Evolutionary conservation across 2,329 filamentous ascomycete species (phyloP).

Genomic region (Pseudocercospora musae): DNA sequence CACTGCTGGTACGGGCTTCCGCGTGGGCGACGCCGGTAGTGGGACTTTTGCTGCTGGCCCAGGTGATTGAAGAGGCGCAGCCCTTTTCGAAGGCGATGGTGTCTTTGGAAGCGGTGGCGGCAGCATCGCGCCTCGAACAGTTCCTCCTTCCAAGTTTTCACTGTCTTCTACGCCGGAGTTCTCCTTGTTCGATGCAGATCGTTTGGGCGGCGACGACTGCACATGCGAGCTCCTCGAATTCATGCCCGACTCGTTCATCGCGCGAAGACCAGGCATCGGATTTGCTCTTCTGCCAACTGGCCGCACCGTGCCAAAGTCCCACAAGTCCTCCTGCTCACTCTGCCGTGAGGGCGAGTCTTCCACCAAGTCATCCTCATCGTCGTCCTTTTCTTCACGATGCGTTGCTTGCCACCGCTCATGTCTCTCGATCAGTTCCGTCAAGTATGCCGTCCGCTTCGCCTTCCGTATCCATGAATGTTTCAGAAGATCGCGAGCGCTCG

Average conservation of each 20-base stretch:
- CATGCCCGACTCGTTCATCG: constrained; percentile 76
- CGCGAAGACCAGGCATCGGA: constrained; percentile 61
- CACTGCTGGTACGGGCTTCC: constrained; percentile 36
- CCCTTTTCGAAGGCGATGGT: constrained; percentile 44
- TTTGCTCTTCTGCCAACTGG: constrained; percentile 60
- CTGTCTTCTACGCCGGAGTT: constrained; percentile 32
- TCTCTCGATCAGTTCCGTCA: constrained; percentile 92
- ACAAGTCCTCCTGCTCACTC: constrained; percentile 78
- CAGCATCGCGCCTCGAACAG: constrained; percentile 30
- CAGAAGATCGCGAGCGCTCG: constrained; percentile 79
- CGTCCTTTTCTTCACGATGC: constrained; percentile 67
- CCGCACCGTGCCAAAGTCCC: constrained; percentile 96
- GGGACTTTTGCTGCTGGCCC: constrained; percentile 43
- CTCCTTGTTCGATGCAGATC: constrained; percentile 35
- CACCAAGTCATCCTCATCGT: constrained; percentile 58
- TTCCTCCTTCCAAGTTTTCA: constrained; percentile 32
- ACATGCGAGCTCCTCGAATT: constrained; percentile 60
- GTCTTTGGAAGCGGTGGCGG: constrained; percentile 38
- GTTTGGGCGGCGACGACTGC: constrained; percentile 41
- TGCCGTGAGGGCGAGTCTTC: constrained; percentile 43
- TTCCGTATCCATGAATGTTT: constrained; percentile 86
- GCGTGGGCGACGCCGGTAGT: constrained; percentile 46
- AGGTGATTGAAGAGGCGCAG: constrained; percentile 36
- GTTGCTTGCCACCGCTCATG: constrained; percentile 82
- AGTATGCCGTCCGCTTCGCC: constrained; percentile 92